phyloP scores from a whole-genome alignment of 495 filamentous ascomycete species.

The Aspergillus affinis region DNA sequence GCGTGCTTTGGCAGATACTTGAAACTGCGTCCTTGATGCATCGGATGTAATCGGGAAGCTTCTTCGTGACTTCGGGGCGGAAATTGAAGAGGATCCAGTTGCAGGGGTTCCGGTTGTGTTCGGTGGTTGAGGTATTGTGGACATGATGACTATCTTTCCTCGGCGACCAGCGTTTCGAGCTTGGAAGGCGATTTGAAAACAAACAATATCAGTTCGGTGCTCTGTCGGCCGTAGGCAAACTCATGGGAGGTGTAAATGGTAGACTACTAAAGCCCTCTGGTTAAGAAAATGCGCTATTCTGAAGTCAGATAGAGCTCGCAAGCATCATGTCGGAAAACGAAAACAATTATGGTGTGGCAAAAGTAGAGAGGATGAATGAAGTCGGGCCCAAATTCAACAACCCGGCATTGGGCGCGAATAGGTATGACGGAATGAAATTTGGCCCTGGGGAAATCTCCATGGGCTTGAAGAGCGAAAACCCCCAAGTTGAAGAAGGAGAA shows the following conservation, averaged over 20 bases:
- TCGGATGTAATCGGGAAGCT: conserved; percentile 52
- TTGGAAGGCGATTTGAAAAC: neutral
- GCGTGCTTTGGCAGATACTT: conserved; percentile 56
- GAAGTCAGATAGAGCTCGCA: neutral
- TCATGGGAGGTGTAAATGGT: neutral
- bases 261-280: neutral
- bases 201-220: neutral
- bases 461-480: neutral
- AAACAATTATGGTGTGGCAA: no score
- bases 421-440: no score
- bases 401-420: neutral
- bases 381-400: neutral
- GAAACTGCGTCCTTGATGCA: conserved; percentile 40
- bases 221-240: neutral
- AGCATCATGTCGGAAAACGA: no score
- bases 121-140: conserved; percentile 59
- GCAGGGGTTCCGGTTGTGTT: conserved; percentile 64
- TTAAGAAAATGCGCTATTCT: neutral
- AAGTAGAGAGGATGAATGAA: neutral
- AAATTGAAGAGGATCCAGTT: conserved; percentile 65
- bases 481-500: neutral
- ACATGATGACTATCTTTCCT: conserved; percentile 36
- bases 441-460: no score
- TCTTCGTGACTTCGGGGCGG: conserved; percentile 69
- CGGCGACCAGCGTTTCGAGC: neutral